Conservation (phyloP, 75 land plant species). For the Pinus taeda region DNA sequence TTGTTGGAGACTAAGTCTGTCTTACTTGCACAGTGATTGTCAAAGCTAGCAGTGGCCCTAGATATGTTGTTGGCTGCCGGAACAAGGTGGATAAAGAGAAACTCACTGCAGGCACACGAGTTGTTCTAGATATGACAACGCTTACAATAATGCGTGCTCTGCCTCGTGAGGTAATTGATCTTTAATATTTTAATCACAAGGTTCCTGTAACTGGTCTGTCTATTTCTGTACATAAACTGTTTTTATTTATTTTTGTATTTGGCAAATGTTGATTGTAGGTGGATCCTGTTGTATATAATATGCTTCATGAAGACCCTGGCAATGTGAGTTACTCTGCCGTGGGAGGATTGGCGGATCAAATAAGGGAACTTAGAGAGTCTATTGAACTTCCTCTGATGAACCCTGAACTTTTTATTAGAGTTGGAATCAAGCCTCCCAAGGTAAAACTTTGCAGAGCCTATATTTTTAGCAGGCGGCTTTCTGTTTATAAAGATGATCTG, state of each 20-base stretch:
- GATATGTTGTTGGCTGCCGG: constrained; percentile 96
- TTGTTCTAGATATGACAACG: constrained; percentile 98
- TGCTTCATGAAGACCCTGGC: constrained; percentile 99
- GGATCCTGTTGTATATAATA: constrained; percentile 94
- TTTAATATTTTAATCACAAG: background rate
- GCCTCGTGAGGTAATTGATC: constrained; percentile 63
- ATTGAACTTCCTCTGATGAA: constrained; percentile 95
- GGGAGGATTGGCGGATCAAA: constrained; percentile 90
- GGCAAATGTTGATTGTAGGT: constrained; percentile 43
- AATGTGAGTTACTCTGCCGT: constrained; percentile 97
- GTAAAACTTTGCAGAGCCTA: constrained; percentile 11
- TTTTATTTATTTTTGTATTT: background rate
- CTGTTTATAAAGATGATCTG: background rate
- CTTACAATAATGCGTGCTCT: constrained; percentile 94
- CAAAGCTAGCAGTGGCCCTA: constrained; percentile 98
- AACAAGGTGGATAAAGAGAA: constrained; percentile 95
- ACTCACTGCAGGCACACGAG: constrained; percentile 89
- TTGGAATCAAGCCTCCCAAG: constrained; percentile 88
- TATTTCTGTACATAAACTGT: background rate
- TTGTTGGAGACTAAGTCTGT: no score
- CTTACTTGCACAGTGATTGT: constrained; percentile 67
- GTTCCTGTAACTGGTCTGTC: background rate
- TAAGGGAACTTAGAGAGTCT: constrained; percentile 93
- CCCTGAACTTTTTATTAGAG: constrained; percentile 81
- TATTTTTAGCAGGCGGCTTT: background rate